Evolutionary conservation across 2,329 filamentous ascomycete species (phyloP).

Genomic region (Calonectria crousiana): DNA sequence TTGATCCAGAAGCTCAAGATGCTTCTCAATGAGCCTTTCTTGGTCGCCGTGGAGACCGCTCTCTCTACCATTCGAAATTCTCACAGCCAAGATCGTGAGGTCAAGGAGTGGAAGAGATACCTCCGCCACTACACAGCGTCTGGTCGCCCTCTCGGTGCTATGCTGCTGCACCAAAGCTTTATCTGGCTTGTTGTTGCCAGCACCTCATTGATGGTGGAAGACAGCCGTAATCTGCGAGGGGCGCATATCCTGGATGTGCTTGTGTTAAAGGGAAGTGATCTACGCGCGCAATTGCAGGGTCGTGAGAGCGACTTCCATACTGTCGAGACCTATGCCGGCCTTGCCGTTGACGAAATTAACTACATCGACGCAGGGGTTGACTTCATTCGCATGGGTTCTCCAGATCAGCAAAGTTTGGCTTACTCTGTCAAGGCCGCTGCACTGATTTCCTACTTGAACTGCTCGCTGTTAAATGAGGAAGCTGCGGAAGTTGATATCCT

Average conservation of each 20-base stretch:
- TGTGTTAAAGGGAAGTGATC: slow-evolving; percentile 67
- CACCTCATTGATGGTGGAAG: slow-evolving; percentile 78
- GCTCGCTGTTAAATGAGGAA: slow-evolving; percentile 84
- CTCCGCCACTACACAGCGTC: slow-evolving; percentile 84
- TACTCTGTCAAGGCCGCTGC: slow-evolving; percentile 88
- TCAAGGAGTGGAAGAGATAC: slow-evolving; percentile 90
- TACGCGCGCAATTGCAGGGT: slow-evolving; percentile 51
- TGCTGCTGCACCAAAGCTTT: slow-evolving; percentile 90
- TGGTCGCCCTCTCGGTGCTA: slow-evolving; percentile 87
- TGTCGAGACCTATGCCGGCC: slow-evolving; percentile 74
- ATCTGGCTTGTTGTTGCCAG: slow-evolving; percentile 85
- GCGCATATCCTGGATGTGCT: slow-evolving; percentile 80
- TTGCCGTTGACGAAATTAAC: slow-evolving; percentile 86
- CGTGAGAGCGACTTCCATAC: slow-evolving; percentile 67
- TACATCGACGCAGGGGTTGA: slow-evolving; percentile 90
- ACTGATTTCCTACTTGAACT: slow-evolving; percentile 87
- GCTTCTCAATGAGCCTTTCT: slow-evolving; percentile 85
- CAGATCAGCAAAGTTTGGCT: slow-evolving; percentile 87
- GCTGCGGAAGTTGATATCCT: slow-evolving; percentile 83
- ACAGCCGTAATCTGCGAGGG: slow-evolving; percentile 69
- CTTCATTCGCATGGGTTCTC: slow-evolving; percentile 83
- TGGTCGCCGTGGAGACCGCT: slow-evolving; percentile 88
- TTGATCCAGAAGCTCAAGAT: slow-evolving; percentile 79
- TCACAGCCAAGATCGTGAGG: slow-evolving; percentile 71
- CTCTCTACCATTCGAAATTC: slow-evolving; percentile 91